Percentiles rank a stretch among this genome's conserved stretches.
Evolutionary conservation across 371 early-diverging fungal genomes (phyloP).

Genomic region (Apophysomyces elegans): DNA sequence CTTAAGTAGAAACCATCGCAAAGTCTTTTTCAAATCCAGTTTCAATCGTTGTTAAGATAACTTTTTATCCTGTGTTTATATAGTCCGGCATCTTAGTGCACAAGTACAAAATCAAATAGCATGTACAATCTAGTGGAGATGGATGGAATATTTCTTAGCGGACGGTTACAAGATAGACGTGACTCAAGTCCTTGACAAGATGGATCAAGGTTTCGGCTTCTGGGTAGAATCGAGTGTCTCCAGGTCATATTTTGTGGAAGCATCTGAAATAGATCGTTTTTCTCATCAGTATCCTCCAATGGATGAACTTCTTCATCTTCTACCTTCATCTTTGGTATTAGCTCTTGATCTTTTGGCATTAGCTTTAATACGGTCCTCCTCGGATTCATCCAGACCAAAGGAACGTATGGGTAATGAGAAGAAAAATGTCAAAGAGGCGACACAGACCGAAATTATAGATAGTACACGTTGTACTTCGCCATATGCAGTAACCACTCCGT

Average conservation of each 20-base stretch:
- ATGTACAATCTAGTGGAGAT: no score
- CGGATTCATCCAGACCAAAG: conserved; percentile 30
- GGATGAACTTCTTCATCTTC: no score
- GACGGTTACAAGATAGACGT: no score
- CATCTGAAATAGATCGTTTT: neutral
- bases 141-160: no score
- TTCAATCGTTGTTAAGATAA: no score
- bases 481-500: conserved; percentile 30
- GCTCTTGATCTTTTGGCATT: neutral
- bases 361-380: conserved; percentile 6
- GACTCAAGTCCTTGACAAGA: no score
- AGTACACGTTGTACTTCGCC: conserved; percentile 36
- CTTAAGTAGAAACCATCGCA: no score
- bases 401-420: conserved; percentile 38
- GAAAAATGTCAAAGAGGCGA: conserved; percentile 29
- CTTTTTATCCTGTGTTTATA: no score
- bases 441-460: conserved; percentile 34
- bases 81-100: no score
- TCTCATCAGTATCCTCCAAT: no score
- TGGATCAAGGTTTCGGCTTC: neutral
- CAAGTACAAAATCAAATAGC: no score
- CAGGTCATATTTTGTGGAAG: neutral
- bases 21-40: no score
- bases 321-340: conserved; percentile 1
- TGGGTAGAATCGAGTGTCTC: neutral